Base-by-base conservation (phyloP, 768 basidiomycete genomes). In the Aureoboletus auriporus region DNA sequence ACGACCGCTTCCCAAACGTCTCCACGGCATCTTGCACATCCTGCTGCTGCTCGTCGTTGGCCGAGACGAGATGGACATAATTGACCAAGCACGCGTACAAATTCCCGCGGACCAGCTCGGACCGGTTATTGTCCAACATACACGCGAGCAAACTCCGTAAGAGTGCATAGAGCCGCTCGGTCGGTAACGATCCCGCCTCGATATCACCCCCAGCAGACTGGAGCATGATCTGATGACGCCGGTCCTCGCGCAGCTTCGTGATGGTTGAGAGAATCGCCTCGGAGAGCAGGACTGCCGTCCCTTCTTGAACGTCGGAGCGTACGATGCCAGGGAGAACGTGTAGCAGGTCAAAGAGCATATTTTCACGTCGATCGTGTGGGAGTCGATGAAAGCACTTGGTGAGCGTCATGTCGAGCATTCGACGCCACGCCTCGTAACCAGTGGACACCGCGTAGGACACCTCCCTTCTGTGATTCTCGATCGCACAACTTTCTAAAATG, bases 21-120 rank as follows among this genome's bases (percentile, higher is more conserved):
- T 67, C 57, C 5, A 48, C 30, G n/a, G 30, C 46, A 10, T 37
- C 28, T 8, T 67, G 61, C 20, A 30, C 47, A 1, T 53, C 58
- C 4, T 30, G 34, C 13, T 30, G 34, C 13, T 8, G 42, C 4
- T 49, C 52, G 31, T 61, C 62, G 39, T 61, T 57, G 27, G 54
- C 38, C 17, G 63, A 65, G 13, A 69, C 56, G n/a, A 95, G 77
- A 60, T 93, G 86, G 36, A 95, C 70, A 61, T 92, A 94, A 67
- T 95, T 95, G 69, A 91, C 82, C 49, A 97, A 72, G 5, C 89
- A 75, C 4, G 92, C 91, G 65, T 95, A 98, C n/a, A 97, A 74
- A 62, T 98, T 97, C 7, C 95, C 95, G 23, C 94, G 85, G 14
- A 93, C 86, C 43, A 90, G 74, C 61, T 95, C 92, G 26, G 86